A percentile compares a stretch with the other conserved stretches of the same genome.
These are phyloP conservation scores for Ensete ventricosum DNA, from an alignment of 176 grass and related monocot genomes.

Conservation along the genomic window DNA sequence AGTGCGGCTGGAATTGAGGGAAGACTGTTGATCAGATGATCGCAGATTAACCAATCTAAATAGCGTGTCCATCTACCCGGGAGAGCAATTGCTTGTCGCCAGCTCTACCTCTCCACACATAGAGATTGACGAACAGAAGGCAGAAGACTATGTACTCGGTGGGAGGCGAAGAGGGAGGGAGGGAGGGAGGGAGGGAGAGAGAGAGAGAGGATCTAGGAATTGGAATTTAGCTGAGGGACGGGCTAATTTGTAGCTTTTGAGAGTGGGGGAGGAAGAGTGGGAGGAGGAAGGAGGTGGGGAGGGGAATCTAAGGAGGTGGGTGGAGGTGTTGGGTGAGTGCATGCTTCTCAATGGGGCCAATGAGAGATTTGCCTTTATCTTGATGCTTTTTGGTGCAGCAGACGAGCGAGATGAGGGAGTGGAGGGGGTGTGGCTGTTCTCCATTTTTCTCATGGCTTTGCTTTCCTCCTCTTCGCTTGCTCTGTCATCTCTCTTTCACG, in stretches of 20 bases:
- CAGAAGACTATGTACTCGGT: not conserved
- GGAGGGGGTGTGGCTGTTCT: too few relatives aligned
- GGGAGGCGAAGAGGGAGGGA: not conserved
- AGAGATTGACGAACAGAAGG: not conserved
- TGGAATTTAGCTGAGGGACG: not conserved
- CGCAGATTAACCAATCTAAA: conserved; percentile 94
- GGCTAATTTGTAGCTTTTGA: too few relatives aligned
- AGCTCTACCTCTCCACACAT: conserved; percentile 18
- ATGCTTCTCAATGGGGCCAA: too few relatives aligned
- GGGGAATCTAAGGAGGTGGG: not conserved
- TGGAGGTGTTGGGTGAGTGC: too few relatives aligned
- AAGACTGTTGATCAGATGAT: conserved; percentile 71
- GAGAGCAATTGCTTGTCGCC: not conserved
- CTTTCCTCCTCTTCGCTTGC: too few relatives aligned
- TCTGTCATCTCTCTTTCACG: too few relatives aligned
- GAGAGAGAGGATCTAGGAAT: conserved; percentile 6
- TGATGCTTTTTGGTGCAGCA: too few relatives aligned
- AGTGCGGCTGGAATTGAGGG: conserved; percentile 83
- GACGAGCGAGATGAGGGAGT: too few relatives aligned
- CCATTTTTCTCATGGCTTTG: too few relatives aligned
- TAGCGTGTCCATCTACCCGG: conserved; percentile 67
- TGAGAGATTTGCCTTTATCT: too few relatives aligned
- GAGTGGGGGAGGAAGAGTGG: not conserved
- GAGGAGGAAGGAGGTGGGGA: not conserved
- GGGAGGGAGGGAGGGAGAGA: conserved; percentile 1